Percentiles rank a stretch among this genome's conserved stretches.
Conservation (phyloP, 75 land plant species). For the Cunninghamia lanceolata region DNA sequence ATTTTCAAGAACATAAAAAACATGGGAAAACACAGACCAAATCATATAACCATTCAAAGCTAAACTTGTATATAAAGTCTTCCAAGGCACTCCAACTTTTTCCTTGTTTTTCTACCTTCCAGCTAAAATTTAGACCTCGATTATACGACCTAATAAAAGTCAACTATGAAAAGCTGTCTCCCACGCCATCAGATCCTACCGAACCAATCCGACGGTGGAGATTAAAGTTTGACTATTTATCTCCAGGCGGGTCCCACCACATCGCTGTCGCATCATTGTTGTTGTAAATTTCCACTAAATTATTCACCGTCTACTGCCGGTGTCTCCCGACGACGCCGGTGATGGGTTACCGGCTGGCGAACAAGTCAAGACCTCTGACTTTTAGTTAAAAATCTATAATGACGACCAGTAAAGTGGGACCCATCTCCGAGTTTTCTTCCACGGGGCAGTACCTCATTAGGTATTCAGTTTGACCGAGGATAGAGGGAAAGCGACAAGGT, state of each 20-base stretch:
- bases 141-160: neutral
- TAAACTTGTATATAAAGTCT: too few species aligned
- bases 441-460: neutral
- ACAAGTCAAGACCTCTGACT: constrained; percentile 8
- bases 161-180: neutral
- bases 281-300: neutral
- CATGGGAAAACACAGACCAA: too few species aligned
- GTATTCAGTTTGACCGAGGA: neutral
- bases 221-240: neutral
- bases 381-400: neutral
- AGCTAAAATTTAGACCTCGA: neutral
- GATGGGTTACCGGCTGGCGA: neutral
- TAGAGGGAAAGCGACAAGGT: neutral
- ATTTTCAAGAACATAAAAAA: too few species aligned
- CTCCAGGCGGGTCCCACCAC: neutral
- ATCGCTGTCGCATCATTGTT: neutral
- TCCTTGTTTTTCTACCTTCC: neutral
- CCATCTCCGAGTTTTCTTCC: neutral
- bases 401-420: neutral
- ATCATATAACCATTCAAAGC: too few species aligned
- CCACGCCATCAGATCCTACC: neutral
- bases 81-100: neutral
- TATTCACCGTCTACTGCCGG: neutral
- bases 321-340: neutral
- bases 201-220: neutral